Percentiles rank a stretch among this genome's conserved stretches.
phyloP scores from a whole-genome alignment of 306 rosid genomes.

The Argentina anserina region DNA sequence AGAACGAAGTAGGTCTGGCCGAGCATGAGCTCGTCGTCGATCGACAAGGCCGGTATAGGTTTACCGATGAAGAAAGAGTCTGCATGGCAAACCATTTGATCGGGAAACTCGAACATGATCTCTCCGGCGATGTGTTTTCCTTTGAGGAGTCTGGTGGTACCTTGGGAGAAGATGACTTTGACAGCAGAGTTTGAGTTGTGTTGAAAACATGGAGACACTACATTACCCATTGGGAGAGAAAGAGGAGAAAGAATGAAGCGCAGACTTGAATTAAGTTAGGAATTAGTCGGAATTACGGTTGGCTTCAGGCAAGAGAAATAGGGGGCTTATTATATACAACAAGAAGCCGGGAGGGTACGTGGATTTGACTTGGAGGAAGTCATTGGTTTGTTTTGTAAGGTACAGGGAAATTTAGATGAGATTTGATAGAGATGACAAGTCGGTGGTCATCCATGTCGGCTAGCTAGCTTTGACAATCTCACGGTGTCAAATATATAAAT shows the following conservation, averaged over 20 bases:
- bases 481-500: background rate
- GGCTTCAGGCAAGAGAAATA: background rate
- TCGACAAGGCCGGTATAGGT: conserved; percentile 56
- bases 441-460: conserved; percentile 5
- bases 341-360: background rate
- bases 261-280: background rate
- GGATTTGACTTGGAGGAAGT: conserved; percentile 59
- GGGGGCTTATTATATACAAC: conserved; percentile 16
- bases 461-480: conserved; percentile 7
- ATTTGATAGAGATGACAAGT: background rate
- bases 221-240: conserved; percentile 47
- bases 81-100: conserved; percentile 72
- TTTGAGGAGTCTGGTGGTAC: conserved; percentile 38
- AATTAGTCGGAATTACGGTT: background rate
- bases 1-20: conserved; percentile 89
- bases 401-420: background rate
- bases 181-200: conserved; percentile 8
- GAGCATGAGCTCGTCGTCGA: conserved; percentile 48
- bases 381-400: conserved; percentile 7
- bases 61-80: conserved; percentile 87
- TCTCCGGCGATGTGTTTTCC: conserved; percentile 67
- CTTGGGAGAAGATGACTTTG: conserved; percentile 58
- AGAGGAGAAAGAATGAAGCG: background rate
- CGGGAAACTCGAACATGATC: conserved; percentile 84
- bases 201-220: conserved; percentile 43